phyloP scores from a whole-genome alignment of 208 protist species.

The Tritrichomonas musculus region DNA sequence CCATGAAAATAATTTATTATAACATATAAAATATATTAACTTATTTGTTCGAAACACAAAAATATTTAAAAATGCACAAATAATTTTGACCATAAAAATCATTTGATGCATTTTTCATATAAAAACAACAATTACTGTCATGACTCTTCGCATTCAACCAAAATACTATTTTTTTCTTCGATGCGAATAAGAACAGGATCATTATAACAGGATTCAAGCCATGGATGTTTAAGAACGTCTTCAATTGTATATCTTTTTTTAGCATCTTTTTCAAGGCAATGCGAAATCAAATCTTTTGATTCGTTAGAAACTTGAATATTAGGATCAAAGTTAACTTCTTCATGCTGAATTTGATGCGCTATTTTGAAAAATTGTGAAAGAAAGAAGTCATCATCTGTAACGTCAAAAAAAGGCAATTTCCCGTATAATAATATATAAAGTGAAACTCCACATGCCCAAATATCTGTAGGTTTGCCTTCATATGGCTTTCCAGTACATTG shows the following conservation, averaged over 20 bases:
- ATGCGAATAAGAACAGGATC: no score
- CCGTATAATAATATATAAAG: neutral
- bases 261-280: neutral
- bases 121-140: no score
- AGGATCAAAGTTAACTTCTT: neutral
- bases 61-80: no score
- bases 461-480: neutral
- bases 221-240: neutral
- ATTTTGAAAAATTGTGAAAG: neutral
- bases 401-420: neutral
- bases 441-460: neutral
- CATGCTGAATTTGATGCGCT: neutral
- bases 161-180: no score
- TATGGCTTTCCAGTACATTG: neutral
- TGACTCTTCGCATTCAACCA: no score
- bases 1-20: no score
- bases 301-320: neutral
- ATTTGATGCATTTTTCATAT: no score
- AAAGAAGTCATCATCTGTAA: neutral
- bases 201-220: neutral
- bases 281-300: constrained; percentile 19
- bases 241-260: neutral
- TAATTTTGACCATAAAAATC: no score
- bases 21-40: no score
- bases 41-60: no score